Evolutionary conservation across 371 early-diverging fungal genomes (phyloP), one percentile per base, ranked within the genome.

Genomic region (Rhizopus sp.): DNA sequence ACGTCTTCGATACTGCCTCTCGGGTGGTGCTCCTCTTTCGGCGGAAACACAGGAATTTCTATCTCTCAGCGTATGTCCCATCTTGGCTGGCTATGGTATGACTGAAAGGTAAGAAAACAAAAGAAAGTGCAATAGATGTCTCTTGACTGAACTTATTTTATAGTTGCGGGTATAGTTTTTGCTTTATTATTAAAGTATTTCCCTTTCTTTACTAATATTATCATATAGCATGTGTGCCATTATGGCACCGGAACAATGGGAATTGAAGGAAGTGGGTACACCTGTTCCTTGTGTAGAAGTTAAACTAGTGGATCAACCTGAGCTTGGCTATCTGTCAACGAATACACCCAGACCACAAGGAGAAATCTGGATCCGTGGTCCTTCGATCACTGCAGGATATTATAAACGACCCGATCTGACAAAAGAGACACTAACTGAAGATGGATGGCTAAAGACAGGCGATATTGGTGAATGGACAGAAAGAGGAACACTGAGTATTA

Each of bases 11-110:
- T 85, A 89, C 69, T 91, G 92, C 38, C 76, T 99, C n/a, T 91
- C 90, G 32, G 99, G 99, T 59, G 97, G 98, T 59, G 99, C 99
- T 3, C 94, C 99, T 34, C 80, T 99, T 38, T 88, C 93, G 23
- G 53, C 68, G 42, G 90, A 93, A 38, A 91, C 94, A 5, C 92
- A 96, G 57, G 72, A 82, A 61, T 96, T 96, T 70, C 70, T 99
- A 62, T 84, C 88, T 15, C 82, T 88, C n/a, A 83, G 90, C 4
- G 69, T 95, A 33, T 91, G 91, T 73, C 88, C 90, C n/a, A 83
- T 98, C 64, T 82, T 97, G 42, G 92, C 93, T 61, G 96, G 93
- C 15, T 97, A 93, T 69, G 97, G 96, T 42, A 85, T 94, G 64
- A 75, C 72, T 1, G 72, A 75, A 56, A 72, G 74, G 73, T 68